Base-by-base conservation (phyloP, 1,139 yeast genomes). In the Chernovozyma sophiae-reginae region DNA sequence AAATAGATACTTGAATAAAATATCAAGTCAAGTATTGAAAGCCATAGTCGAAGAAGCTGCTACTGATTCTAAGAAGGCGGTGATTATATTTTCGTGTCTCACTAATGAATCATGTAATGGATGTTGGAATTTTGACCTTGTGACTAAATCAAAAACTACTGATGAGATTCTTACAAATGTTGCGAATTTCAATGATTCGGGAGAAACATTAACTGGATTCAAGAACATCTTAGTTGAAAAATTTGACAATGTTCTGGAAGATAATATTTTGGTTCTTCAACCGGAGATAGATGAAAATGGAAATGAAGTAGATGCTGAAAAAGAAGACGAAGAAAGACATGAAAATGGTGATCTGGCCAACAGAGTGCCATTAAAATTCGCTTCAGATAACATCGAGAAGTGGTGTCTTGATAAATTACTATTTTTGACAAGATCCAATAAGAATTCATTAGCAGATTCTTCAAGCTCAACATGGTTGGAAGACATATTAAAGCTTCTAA, bases 371-470 rank as follows among this genome's bases (percentile, higher is more conserved):
- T 22, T 22, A 13, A 37, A 37, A 25, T 30, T 30, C 16, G 13
- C 37, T 7, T 18, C 68, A 16, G 78, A 72, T 41, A 74, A 72
- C 43, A 60, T 72, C 10, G 68, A 77, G 40, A 77, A 73, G 51
- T 87, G 92, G 81, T 72, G 76, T 10, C 59, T 86, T 35, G 96
- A 87, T 54, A 76, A 77, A 39, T 51, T 85, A 20, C 65, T 84
- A 16, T 73, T 74, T 36, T 58, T 86, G 13, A 65, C 81, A 4
- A 72, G 85, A 48, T 58, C 63, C 46, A 68, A 79, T 49, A 72
- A 72, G 51, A 40, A 49, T 30, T 48, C 52, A 18, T 28, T 56
- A 17, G 45, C 42, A 10, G 37, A 39, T 30, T 36, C 35, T 29
- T 34, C 37, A 4, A 54, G 56, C 7, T 49, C 62, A 12, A 55